Base-by-base conservation (phyloP, 352 stramenopile species). In the Phytophthora capsici region DNA sequence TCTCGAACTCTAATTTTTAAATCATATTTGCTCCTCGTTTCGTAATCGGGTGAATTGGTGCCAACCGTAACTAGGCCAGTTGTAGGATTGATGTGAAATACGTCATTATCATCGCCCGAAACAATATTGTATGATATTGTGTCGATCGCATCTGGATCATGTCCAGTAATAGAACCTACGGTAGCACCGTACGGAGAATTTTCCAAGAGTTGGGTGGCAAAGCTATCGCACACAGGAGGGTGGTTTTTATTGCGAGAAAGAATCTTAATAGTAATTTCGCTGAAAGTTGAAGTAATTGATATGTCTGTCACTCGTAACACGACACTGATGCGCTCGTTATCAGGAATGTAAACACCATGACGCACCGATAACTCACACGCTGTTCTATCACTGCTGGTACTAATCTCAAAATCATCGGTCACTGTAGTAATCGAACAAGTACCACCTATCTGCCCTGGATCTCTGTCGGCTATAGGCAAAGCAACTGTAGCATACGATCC, bases 221-320 rank as follows among this genome's bases (percentile, higher is more conserved):
- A 46, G 12, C 38, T 53, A 1, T 36, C 60, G 30, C 80, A 87
- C 34, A 69, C 58, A 0, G 80, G 80, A 8, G 80, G 75, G 54
- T 82, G 75, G 41, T 89, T 89, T 26, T 79, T 40, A 6, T 81
- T 73, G 38, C 74, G 73, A 12, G 80, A 82, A n/a, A 77, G 25
- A 22, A 89, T 66, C 6, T 58, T 49, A 14, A 89, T 25, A 1
- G 63, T 78, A 26, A 88, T 52, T 16, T 86, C 71, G 20, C 30
- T 85, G 52, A 69, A 90, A 16, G 72, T 66, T 4, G 41, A 66
- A 25, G 45, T 3, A n/a, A 17, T 82, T 63, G 6, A 74, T 47
- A 73, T 71, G 37, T 90, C 81, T 1, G 74, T 86, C 22, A 74
- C 66, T 17, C 66, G 60, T 28, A 74, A 8, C 5, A 61, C 58